These are phyloP conservation scores for Triangularia verruculosa DNA, from an alignment of 2,329 filamentous ascomycete species.

Conservation along the genomic window DNA sequence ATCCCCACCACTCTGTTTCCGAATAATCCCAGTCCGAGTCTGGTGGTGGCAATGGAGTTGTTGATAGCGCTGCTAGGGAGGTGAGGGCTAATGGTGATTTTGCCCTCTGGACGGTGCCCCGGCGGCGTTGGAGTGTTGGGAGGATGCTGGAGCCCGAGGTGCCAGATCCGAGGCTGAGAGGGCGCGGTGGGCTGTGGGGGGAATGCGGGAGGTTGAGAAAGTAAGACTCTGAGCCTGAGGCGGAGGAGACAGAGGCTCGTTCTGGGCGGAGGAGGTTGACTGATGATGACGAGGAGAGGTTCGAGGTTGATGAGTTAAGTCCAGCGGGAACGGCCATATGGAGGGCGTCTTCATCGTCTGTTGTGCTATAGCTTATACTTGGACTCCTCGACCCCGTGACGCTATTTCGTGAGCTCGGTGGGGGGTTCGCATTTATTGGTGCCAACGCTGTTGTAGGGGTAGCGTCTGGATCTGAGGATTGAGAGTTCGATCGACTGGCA, in stretches of 20 bases:
- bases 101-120: constrained; percentile 47
- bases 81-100: constrained; percentile 60
- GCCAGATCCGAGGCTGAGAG: not conserved
- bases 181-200: constrained; percentile 31
- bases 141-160: constrained; percentile 23
- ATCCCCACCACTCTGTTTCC: constrained; percentile 97
- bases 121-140: constrained; percentile 42
- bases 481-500: constrained; percentile 34
- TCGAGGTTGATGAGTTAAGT: constrained; percentile 35
- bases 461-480: constrained; percentile 14
- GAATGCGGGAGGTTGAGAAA: constrained; percentile 36
- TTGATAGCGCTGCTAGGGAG: constrained; percentile 42
- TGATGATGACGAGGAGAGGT: constrained; percentile 24
- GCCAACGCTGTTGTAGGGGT: constrained; percentile 23
- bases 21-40: constrained; percentile 79
- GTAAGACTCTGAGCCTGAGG: constrained; percentile 63
- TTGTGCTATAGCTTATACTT: constrained; percentile 66
- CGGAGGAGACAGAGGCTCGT: constrained; percentile 48
- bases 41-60: constrained; percentile 44
- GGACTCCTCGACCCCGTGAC: constrained; percentile 42
- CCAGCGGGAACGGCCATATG: constrained; percentile 49
- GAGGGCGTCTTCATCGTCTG: constrained; percentile 73
- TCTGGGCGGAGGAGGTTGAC: constrained; percentile 21
- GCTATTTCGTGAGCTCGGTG: constrained; percentile 25
- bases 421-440: constrained; percentile 13